Percentiles rank a stretch among this genome's conserved stretches.
phyloP scores from a whole-genome alignment of 371 early-diverging fungal species.

The Lichtheimia corymbifera region DNA sequence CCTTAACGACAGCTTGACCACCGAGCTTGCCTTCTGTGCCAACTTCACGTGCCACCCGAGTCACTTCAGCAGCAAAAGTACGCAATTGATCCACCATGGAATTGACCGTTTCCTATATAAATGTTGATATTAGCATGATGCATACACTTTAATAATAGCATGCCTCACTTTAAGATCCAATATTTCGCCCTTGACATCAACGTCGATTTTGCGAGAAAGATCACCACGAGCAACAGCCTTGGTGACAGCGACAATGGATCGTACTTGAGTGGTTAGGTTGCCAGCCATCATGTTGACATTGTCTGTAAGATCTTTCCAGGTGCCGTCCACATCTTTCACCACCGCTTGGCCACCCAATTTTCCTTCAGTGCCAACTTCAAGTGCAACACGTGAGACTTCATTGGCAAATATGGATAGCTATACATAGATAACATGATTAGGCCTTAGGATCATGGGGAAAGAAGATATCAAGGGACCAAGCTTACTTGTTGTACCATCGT shows the following conservation, averaged over 20 bases:
- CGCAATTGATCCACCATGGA: conserved; percentile 34
- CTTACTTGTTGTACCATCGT: conserved; percentile 22
- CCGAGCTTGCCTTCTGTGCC: conserved; percentile 65
- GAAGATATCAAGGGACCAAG: neutral
- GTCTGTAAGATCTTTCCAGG: conserved; percentile 53
- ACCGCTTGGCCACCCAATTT: conserved; percentile 62
- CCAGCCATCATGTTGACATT: conserved; percentile 63
- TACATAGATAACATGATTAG: too few species aligned
- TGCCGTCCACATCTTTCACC: conserved; percentile 51
- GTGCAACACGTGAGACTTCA: conserved; percentile 33
- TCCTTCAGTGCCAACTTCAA: conserved; percentile 60
- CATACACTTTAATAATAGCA: neutral
- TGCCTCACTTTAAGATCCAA: conserved; percentile 18
- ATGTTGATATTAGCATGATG: conserved; percentile 29
- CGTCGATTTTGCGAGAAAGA: conserved; percentile 54
- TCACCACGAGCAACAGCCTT: conserved; percentile 56
- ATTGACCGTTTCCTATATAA: conserved; percentile 54
- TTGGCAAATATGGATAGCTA: conserved; percentile 17
- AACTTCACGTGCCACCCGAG: conserved; percentile 59
- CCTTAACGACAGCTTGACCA: conserved; percentile 55
- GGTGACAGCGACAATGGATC: conserved; percentile 55
- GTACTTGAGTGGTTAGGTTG: conserved; percentile 61
- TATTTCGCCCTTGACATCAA: conserved; percentile 42
- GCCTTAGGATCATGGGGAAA: neutral
- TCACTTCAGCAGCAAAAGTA: conserved; percentile 50